These are phyloP conservation scores for Phaeosphaeriaceae sp. DNA, from an alignment of 2,329 filamentous ascomycete species.

Conservation along the genomic window DNA sequence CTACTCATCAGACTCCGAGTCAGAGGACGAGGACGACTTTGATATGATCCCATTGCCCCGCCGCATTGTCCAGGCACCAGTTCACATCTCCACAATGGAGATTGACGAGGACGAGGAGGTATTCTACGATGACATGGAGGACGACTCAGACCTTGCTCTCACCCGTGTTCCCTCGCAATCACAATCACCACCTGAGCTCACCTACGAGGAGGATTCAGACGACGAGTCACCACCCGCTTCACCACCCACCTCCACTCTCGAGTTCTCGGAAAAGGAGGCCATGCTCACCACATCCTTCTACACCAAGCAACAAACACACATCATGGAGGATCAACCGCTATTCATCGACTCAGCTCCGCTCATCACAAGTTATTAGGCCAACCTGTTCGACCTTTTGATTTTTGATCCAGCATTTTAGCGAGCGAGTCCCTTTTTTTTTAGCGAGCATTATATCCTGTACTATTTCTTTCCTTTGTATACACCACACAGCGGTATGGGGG, in stretches of 20 bases:
- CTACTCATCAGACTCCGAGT: conserved; percentile 57
- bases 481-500: conserved; percentile 3
- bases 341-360: conserved; percentile 51
- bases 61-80: conserved; percentile 49
- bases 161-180: conserved; percentile 52
- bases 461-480: conserved; percentile 27
- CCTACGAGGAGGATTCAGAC: conserved; percentile 57
- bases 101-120: conserved; percentile 52
- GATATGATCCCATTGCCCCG: conserved; percentile 53
- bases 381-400: conserved; percentile 38
- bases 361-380: conserved; percentile 49
- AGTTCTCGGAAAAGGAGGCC: conserved; percentile 56
- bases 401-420: conserved; percentile 48
- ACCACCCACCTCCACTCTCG: conserved; percentile 52
- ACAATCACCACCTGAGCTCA: conserved; percentile 57
- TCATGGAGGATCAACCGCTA: conserved; percentile 47
- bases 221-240: conserved; percentile 57
- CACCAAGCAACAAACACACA: conserved; percentile 47
- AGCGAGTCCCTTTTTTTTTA: conserved; percentile 43
- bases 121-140: conserved; percentile 56
- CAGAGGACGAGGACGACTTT: conserved; percentile 60
- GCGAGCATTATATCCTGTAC: conserved; percentile 42
- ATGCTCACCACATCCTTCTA: conserved; percentile 56
- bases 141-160: conserved; percentile 55
- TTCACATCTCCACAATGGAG: conserved; percentile 53